Base-by-base conservation (phyloP, 352 stramenopile species). In the Hyaloperonospora brassicae region DNA sequence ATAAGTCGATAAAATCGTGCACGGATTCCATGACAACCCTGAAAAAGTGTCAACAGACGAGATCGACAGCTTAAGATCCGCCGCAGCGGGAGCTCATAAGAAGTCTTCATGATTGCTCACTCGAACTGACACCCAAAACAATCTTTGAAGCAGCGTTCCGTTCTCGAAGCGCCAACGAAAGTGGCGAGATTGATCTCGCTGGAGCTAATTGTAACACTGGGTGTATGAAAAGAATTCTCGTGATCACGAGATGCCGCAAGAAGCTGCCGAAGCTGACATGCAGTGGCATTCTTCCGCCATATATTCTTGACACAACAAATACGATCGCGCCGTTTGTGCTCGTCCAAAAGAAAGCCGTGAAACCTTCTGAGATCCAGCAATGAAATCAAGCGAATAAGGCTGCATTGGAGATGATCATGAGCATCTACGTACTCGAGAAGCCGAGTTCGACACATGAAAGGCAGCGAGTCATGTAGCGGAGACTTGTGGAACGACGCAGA, bases 111-210 rank as follows among this genome's bases (percentile, higher is more conserved):
- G 25, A 48, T n/a, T 30, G 21, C 30, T 56, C 43, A 0, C 21
- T 35, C 1, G 2, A 17, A 36, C 23, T 22, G 1, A 57, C 21
- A 9, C 56, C 51, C 22, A 14, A 35, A 21, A 52, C 45, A 43
- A 64, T 58, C 27, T 55, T 64, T 5, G 35, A 30, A 10, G 36
- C 4, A 10, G 42, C 13, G n/a, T 52, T 52, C 1, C 52, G 34
- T 40, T 59, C 52, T 0, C 44, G 31, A 4, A 49, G 44, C n/a
- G 43, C 24, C 0, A n/a, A 41, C 14, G 24, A 41, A 13, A 59
- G 47, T n/a, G 17, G 47, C 17, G 4, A 22, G n/a, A 17, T 52
- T 49, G 13, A 11, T 47, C 21, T 13, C 21, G 17, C 5, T 13
- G 22, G 27, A 25, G 21, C 10, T 25, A 2, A 25, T 49, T 42